Evolutionary conservation across 495 filamentous ascomycete species (phyloP).

Genomic region (Sordaria brevicollis): DNA sequence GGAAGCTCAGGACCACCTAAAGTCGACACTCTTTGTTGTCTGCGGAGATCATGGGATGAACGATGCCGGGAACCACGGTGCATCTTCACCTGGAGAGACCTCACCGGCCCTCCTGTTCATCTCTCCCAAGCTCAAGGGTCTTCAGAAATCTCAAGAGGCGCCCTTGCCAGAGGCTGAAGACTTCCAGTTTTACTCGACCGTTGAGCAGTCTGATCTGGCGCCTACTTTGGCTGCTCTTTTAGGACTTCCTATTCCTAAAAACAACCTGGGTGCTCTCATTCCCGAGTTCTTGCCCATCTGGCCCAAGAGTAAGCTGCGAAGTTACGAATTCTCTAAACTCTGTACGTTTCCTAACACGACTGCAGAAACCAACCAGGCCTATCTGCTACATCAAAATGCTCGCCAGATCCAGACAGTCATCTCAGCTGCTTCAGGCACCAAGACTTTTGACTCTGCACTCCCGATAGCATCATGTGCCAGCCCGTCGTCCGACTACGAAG

Average conservation of each 20-base stretch:
- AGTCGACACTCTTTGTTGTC: slow-evolving; percentile 72
- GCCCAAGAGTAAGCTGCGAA: slow-evolving; percentile 35
- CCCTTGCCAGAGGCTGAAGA: slow-evolving; percentile 40
- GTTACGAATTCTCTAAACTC: too few relatives aligned
- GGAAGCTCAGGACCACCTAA: slow-evolving; percentile 53
- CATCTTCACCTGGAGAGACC: slow-evolving; percentile 85
- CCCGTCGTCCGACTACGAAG: slow-evolving; percentile 39
- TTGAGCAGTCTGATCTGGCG: slow-evolving; percentile 89
- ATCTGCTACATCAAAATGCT: slow-evolving; percentile 65
- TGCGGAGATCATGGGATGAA: slow-evolving; percentile 99
- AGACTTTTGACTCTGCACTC: slow-evolving; percentile 35
- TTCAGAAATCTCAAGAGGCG: slow-evolving; percentile 33
- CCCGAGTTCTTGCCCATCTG: slow-evolving; percentile 68
- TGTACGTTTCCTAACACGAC: slow-evolving; percentile 6
- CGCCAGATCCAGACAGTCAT: slow-evolving; percentile 67
- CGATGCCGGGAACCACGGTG: slow-evolving; percentile 94
- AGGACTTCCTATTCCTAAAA: slow-evolving; percentile 82
- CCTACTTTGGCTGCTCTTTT: slow-evolving; percentile 82
- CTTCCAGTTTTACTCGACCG: slow-evolving; percentile 68
- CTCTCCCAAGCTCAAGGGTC: slow-evolving; percentile 65
- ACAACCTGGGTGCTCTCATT: slow-evolving; percentile 85
- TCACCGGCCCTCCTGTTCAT: slow-evolving; percentile 87
- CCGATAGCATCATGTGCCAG: slow-evolving; percentile 31
- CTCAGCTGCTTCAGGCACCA: slow-evolving; percentile 53
- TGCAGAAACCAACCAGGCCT: slow-evolving; percentile 46